Evolutionary conservation across 2,329 filamentous ascomycete species (phyloP), one percentile per base, ranked within the genome.

Genomic region (Colletotrichum tropicale): DNA sequence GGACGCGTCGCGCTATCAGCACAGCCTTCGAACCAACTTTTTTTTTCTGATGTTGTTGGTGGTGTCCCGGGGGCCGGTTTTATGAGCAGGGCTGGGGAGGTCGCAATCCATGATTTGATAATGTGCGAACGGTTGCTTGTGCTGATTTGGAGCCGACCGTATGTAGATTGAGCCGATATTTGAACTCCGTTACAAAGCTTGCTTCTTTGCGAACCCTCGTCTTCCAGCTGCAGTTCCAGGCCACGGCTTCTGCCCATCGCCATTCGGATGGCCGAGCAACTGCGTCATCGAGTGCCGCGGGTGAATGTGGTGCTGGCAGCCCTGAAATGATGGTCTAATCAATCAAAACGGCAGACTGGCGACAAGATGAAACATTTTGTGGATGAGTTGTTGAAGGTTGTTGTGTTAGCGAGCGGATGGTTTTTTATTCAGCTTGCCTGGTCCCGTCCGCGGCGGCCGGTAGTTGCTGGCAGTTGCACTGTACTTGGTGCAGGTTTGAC

Each of bases 351-450:
- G 32, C 32, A 15, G 43, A 43, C 62, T 21, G 30, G 58, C 62
- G 30, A 38, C 30, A 56, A 74, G 56, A 66, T 66, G 60, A 76
- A 76, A 76, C 66, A 75, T 66, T 71, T 66, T 75, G 71, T 75
- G 74, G 74, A 71, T 58, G 71, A 52, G 36, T 21, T 32, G 58
- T 28, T 61, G 18, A 16, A 58, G 43, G 43, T 52, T 52, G 43
- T 21, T 52, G 43, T 18, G 43, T 21, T 18, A 48, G 69, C 26
- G 32, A 24, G 24, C 32, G 34, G 58, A 21, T 52, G 58, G 56
- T 18, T 38, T 58, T 38, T 38, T 26, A 43, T 32, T 34, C 36
- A 16, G 61, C 21, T 72, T 43, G 38, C 38, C 28, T 26, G 43
- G 43, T 52, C 43, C 43, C 21, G n/a, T 52, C 43, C 43, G 43